Conservation (phyloP, 805 yeast species). For the Alloascoidea africana region DNA sequence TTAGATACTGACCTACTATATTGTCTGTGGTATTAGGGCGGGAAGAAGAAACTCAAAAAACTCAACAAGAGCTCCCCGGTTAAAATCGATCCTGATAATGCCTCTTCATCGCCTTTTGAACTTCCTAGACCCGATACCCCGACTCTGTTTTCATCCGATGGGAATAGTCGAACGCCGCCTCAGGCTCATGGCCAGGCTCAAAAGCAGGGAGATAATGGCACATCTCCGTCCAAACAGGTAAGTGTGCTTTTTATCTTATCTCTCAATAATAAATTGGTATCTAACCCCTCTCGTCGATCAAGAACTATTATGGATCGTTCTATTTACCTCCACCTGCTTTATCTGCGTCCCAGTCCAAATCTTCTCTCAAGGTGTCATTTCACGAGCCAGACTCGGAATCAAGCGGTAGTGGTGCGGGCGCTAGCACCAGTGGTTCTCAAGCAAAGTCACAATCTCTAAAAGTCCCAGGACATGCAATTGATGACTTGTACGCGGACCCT, state of each 20-base stretch:
- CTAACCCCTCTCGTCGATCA: constrained; percentile 9
- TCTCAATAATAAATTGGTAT: constrained; percentile 2
- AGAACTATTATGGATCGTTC: constrained; percentile 1
- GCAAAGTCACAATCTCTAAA: constrained; percentile 5
- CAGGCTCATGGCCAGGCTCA: no score
- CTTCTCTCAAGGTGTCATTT: background rate
- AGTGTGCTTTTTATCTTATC: background rate
- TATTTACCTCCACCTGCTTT: constrained; percentile 8
- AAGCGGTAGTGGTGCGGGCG: background rate
- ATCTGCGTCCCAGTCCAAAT: constrained; percentile 2
- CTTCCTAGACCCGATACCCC: no score
- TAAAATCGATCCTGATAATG: no score
- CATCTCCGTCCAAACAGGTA: constrained; percentile 5
- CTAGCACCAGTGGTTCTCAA: no score
- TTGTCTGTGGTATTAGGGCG: constrained; percentile 17
- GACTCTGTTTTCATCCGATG: constrained; percentile 1
- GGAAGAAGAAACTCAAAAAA: constrained; percentile 36
- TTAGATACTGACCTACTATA: background rate
- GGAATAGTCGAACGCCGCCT: constrained; percentile 2
- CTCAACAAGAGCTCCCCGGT: constrained; percentile 10
- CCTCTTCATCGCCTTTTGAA: no score
- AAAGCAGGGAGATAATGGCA: constrained; percentile 5
- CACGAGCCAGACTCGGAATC: background rate
- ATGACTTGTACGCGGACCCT: constrained; percentile 4
- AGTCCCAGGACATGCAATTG: constrained; percentile 4